Conservation (phyloP, 768 basidiomycete genomes). For the Boletus sp. region DNA sequence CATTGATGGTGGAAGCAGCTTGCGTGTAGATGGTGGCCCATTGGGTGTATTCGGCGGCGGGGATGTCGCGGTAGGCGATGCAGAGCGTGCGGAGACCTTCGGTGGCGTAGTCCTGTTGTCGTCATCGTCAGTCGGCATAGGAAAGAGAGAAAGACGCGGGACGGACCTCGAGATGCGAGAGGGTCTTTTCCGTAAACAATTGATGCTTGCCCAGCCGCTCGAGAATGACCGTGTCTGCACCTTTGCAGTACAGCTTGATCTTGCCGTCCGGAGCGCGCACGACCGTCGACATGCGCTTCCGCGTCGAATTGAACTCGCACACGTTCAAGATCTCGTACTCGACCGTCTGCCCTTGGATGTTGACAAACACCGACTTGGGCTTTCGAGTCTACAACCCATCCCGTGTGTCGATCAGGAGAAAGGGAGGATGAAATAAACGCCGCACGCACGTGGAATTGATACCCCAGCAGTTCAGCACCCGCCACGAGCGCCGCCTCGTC, state of each 20-base stretch:
- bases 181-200: constrained; percentile 78
- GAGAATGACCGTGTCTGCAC: constrained; percentile 96
- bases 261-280: constrained; percentile 83
- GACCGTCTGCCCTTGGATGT: constrained; percentile 62
- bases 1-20: constrained; percentile 93
- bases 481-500: constrained; percentile 96
- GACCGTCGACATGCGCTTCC: constrained; percentile 97
- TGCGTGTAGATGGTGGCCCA: constrained; percentile 88
- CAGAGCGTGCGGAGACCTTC: constrained; percentile 97
- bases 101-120: constrained; percentile 83
- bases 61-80: constrained; percentile 88
- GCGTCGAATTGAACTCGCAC: constrained; percentile 97
- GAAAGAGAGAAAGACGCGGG: background rate
- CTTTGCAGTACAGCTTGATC: constrained; percentile 95
- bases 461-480: constrained; percentile 89
- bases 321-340: constrained; percentile 94
- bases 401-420: background rate
- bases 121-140: background rate
- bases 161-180: constrained; percentile 84
- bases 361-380: constrained; percentile 91
- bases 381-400: constrained; percentile 72
- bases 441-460: constrained; percentile 83
- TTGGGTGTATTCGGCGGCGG: constrained; percentile 84
- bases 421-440: background rate
- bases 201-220: constrained; percentile 89